A percentile compares a stretch with the other conserved stretches of the same genome.
Conservation (phyloP, 257 asterid genomes). For the Solanum lycopersicoides region DNA sequence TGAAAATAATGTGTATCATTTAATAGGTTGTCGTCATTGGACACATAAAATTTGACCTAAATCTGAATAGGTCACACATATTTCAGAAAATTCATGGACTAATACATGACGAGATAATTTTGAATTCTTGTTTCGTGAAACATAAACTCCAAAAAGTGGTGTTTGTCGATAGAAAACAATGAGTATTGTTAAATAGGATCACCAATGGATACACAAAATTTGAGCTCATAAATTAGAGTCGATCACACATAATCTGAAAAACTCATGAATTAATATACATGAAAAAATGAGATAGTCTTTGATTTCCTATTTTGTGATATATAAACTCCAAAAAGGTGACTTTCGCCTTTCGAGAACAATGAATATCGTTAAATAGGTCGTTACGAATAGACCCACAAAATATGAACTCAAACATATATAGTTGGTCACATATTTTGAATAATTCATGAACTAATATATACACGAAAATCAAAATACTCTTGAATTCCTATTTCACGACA, state of each 20-base stretch:
- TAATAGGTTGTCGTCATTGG: not conserved
- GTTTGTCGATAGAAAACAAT: not conserved
- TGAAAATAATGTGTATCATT: not conserved
- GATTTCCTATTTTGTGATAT: not conserved
- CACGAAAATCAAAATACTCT: accelerated
- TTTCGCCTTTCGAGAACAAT: not conserved
- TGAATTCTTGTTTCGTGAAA: too few relatives aligned
- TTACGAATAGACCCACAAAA: not conserved
- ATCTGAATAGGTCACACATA: not conserved
- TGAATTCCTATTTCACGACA: not conserved
- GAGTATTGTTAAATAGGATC: not conserved
- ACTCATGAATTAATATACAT: too few relatives aligned
- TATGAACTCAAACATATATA: not conserved
- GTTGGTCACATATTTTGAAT: not conserved
- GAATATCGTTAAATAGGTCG: not conserved
- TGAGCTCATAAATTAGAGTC: not conserved
- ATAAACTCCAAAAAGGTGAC: accelerated
- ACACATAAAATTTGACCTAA: not conserved
- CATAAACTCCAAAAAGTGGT: not conserved
- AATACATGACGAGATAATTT: too few relatives aligned
- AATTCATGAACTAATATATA: not conserved
- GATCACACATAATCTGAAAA: not conserved
- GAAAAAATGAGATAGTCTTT: too few relatives aligned
- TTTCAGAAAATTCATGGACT: too few relatives aligned
- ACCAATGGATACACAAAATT: not conserved